A percentile compares a stretch with the other conserved stretches of the same genome.
Evolutionary conservation across 1,139 yeast genomes (phyloP).

Genomic region (Scheffersomyces parashehatae): DNA sequence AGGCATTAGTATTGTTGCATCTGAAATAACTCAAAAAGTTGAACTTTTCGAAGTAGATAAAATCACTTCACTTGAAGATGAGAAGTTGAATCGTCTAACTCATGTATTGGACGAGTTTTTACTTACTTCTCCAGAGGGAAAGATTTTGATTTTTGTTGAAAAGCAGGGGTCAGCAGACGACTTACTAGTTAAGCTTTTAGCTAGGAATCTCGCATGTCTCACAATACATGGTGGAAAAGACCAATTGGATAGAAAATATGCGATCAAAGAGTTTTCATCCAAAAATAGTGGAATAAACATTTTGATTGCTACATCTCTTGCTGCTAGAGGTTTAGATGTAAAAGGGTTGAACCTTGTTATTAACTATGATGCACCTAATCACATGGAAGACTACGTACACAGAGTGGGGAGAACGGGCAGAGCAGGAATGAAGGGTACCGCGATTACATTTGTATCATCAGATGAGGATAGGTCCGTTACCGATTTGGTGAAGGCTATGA

Average conservation of each 20-base stretch:
- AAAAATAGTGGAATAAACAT: slow-evolving; percentile 55
- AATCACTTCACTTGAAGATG: slow-evolving; percentile 9
- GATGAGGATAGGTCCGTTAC: slow-evolving; percentile 69
- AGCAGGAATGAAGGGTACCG: slow-evolving; percentile 79
- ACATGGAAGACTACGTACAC: slow-evolving; percentile 94
- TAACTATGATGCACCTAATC: slow-evolving; percentile 87
- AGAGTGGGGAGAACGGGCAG: slow-evolving; percentile 97
- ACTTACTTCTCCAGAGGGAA: slow-evolving; percentile 37
- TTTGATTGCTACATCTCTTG: slow-evolving; percentile 87
- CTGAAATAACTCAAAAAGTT: slow-evolving; percentile 74
- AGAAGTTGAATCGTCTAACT: slow-evolving; percentile 56
- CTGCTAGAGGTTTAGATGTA: slow-evolving; percentile 94
- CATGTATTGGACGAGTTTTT: slow-evolving; percentile 51
- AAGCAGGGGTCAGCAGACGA: slow-evolving; percentile 82
- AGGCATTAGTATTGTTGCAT: slow-evolving; percentile 79
- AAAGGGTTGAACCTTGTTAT: slow-evolving; percentile 77
- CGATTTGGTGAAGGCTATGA: slow-evolving; percentile 73
- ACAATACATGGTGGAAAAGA: slow-evolving; percentile 94
- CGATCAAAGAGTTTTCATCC: slow-evolving; percentile 68
- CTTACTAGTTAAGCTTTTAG: slow-evolving; percentile 56
- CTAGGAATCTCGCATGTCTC: slow-evolving; percentile 57
- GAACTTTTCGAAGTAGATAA: slow-evolving; percentile 46
- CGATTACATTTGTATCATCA: slow-evolving; percentile 69
- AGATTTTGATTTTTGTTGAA: slow-evolving; percentile 81
- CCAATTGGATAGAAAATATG: slow-evolving; percentile 77